A percentile compares a stretch with the other conserved stretches of the same genome.
Evolutionary conservation across 305 asterid species (phyloP).

Genomic region (Fraxinus paxiana): DNA sequence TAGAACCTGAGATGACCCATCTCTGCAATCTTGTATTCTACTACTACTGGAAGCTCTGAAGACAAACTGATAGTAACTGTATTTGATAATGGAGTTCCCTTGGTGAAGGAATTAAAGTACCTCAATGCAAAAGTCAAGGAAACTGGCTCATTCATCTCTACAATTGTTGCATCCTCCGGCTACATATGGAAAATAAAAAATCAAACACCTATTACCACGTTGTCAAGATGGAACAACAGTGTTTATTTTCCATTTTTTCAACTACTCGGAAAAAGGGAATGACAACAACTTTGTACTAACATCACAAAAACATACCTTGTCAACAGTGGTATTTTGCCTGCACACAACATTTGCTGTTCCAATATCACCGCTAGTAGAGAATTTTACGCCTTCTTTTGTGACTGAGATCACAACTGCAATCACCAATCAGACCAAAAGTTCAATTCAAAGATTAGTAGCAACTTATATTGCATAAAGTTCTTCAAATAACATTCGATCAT

Average conservation of each 20-base stretch:
- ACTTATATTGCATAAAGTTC: neutral
- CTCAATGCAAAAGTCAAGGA: slow-evolving; percentile 80
- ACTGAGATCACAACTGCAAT: slow-evolving; percentile 85
- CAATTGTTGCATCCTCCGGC: slow-evolving; percentile 87
- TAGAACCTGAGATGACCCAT: slow-evolving; percentile 88
- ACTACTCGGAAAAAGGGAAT: neutral
- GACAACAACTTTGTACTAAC: neutral
- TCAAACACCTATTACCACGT: neutral
- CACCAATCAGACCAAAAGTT: neutral
- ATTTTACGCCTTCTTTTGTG: slow-evolving; percentile 93
- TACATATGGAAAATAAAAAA: slow-evolving; percentile 21
- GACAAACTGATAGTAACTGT: slow-evolving; percentile 80
- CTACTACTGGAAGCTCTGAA: slow-evolving; percentile 87
- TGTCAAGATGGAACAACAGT: neutral
- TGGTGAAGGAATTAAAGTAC: slow-evolving; percentile 86
- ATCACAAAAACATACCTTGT: slow-evolving; percentile 46
- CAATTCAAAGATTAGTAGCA: neutral
- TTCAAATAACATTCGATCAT: neutral
- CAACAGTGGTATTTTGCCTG: slow-evolving; percentile 85
- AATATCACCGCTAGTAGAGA: slow-evolving; percentile 90
- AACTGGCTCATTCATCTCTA: slow-evolving; percentile 93
- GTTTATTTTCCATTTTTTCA: neutral
- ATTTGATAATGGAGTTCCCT: slow-evolving; percentile 74
- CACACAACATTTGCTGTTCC: slow-evolving; percentile 83
- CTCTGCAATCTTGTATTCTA: slow-evolving; percentile 93